Conservation (phyloP, 2,329 filamentous ascomycete genomes). For the Incumbomyces delicatus region DNA sequence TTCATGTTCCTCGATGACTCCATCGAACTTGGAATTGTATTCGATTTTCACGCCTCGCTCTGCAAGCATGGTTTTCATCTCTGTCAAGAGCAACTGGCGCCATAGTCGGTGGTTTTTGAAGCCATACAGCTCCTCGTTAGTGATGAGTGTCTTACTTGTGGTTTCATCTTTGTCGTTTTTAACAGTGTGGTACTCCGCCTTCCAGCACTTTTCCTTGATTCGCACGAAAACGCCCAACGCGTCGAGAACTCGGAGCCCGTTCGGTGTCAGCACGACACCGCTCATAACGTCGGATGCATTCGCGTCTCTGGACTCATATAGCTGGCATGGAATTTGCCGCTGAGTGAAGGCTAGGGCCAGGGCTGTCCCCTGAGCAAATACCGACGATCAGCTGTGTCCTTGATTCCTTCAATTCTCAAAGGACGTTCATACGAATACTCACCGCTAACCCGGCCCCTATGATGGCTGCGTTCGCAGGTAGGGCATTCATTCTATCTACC, state of each 20-base stretch:
- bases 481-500: conserved; percentile 4
- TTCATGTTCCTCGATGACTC: conserved; percentile 29
- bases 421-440: conserved; percentile 28
- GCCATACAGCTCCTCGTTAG: conserved; percentile 38
- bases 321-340: neutral
- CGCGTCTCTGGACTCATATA: neutral
- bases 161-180: conserved; percentile 23
- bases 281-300: neutral
- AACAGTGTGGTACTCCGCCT: conserved; percentile 27
- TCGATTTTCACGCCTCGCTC: conserved; percentile 34
- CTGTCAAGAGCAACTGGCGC: conserved; percentile 41
- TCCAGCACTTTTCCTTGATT: conserved; percentile 12
- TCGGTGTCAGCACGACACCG: conserved; percentile 15
- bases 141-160: conserved; percentile 26
- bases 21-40: conserved; percentile 41
- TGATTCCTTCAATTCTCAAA: neutral
- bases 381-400: neutral
- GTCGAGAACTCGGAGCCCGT: conserved; percentile 12
- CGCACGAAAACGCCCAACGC: conserved; percentile 7
- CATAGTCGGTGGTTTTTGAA: conserved; percentile 48
- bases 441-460: conserved; percentile 40
- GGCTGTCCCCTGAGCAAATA: neutral
- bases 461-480: conserved; percentile 30
- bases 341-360: conserved; percentile 2
- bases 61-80: conserved; percentile 35